These are phyloP conservation scores for Neocucurbitaria cava DNA, from an alignment of 2,329 filamentous ascomycete genomes.

Conservation along the genomic window DNA sequence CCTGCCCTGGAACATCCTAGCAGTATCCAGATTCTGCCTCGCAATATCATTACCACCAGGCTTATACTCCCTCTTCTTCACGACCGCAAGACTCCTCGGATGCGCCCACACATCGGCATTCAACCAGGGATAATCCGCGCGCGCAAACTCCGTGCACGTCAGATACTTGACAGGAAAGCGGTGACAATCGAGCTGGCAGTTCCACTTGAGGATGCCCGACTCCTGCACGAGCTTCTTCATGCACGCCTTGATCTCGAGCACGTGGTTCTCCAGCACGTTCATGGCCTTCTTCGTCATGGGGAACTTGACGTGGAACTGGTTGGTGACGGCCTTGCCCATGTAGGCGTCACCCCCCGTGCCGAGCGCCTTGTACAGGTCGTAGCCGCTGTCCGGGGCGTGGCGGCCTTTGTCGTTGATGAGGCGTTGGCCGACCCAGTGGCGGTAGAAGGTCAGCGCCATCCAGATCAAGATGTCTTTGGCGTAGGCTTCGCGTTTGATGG, in stretches of 20 bases:
- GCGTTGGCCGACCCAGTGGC: conserved; percentile 55
- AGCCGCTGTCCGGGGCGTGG: conserved; percentile 54
- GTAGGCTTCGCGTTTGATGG: conserved; percentile 54
- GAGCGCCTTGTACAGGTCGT: conserved; percentile 53
- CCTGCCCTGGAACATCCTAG: conserved; percentile 17
- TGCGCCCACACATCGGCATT: conserved; percentile 11
- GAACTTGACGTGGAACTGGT: conserved; percentile 50
- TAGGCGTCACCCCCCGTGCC: conserved; percentile 52
- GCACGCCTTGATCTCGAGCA: conserved; percentile 52
- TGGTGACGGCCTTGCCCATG: conserved; percentile 48
- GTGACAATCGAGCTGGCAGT: conserved; percentile 49
- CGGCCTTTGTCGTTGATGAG: conserved; percentile 50
- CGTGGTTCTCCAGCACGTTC: conserved; percentile 50
- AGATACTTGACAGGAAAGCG: conserved; percentile 51
- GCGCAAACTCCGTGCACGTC: conserved; percentile 53
- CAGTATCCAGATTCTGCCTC: conserved; percentile 28
- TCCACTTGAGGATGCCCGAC: conserved; percentile 48
- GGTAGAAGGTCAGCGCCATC: conserved; percentile 57
- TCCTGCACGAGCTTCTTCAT: conserved; percentile 51
- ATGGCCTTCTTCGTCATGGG: conserved; percentile 54
- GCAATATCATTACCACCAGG: conserved; percentile 40
- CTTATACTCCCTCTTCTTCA: conserved; percentile 29
- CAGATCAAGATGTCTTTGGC: conserved; percentile 59
- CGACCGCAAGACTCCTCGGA: conserved; percentile 3
- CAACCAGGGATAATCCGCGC: conserved; percentile 52